These are phyloP conservation scores for Dichomitus squalens DNA, from an alignment of 1,284 basidiomycete species.

Conservation along the genomic window DNA sequence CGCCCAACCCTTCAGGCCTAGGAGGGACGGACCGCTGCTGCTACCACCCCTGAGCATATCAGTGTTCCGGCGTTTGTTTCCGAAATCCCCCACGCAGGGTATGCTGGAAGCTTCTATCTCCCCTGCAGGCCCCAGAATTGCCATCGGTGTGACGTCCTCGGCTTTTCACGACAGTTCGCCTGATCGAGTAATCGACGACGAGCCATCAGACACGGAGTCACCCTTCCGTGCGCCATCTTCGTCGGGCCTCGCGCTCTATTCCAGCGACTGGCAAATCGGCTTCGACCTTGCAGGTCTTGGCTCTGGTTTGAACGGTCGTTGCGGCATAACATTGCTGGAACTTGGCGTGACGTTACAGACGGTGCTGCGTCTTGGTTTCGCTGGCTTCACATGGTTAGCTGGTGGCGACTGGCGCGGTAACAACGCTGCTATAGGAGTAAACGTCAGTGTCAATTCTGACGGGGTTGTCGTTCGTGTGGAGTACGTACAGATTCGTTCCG, in stretches of 20 bases:
- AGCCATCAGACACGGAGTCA: slow-evolving; percentile 8
- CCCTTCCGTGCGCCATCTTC: slow-evolving; percentile 30
- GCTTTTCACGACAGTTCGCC: slow-evolving; percentile 27
- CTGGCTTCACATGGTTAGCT: slow-evolving; percentile 30
- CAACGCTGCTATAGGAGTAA: slow-evolving; percentile 32
- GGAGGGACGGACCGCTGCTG: slow-evolving; percentile 4
- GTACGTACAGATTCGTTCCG: slow-evolving; percentile 30
- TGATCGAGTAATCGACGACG: slow-evolving; percentile 15
- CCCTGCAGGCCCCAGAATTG: slow-evolving; percentile 23
- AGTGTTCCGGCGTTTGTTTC: slow-evolving; percentile 37
- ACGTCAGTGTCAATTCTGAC: slow-evolving; percentile 31
- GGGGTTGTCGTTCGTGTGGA: slow-evolving; percentile 38
- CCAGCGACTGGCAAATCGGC: slow-evolving; percentile 32
- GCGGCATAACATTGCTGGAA: slow-evolving; percentile 35
- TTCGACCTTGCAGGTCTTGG: slow-evolving; percentile 31
- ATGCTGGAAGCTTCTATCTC: slow-evolving; percentile 26
- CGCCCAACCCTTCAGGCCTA: slow-evolving; percentile 15
- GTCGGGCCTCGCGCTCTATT: slow-evolving; percentile 32
- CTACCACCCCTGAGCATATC: slow-evolving; percentile 33
- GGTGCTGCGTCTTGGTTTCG: slow-evolving; percentile 27
- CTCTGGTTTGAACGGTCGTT: slow-evolving; percentile 33
- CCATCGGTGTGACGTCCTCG: slow-evolving; percentile 28
- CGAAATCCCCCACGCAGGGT: slow-evolving; percentile 32
- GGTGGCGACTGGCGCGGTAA: slow-evolving; percentile 33
- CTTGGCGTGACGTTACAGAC: slow-evolving; percentile 29